These are phyloP conservation scores for Fusarium chaquense DNA, from an alignment of 2,329 filamentous ascomycete genomes.

Conservation along the genomic window DNA sequence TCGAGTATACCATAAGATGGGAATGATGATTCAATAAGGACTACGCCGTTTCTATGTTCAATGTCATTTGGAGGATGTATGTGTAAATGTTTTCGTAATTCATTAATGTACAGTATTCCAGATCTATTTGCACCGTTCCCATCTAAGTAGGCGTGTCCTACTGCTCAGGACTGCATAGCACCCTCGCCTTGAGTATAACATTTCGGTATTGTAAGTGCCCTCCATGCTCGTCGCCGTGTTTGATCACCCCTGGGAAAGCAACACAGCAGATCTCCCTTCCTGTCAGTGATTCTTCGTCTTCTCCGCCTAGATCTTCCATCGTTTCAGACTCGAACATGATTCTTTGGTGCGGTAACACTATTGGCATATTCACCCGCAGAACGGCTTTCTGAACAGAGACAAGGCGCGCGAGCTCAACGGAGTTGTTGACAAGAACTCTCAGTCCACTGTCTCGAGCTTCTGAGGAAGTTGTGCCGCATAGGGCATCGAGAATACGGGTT, in stretches of 20 bases:
- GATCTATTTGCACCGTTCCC: not conserved
- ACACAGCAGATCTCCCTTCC: conserved; percentile 70
- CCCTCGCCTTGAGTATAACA: conserved; percentile 74
- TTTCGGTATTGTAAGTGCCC: conserved; percentile 71
- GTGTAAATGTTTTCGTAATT: conserved; percentile 10
- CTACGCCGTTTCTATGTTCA: not conserved
- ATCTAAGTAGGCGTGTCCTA: not conserved
- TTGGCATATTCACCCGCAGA: conserved; percentile 68
- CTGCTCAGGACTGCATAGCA: conserved; percentile 66
- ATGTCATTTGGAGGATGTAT: not conserved
- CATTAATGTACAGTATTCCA: conserved; percentile 17
- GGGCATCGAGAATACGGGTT: conserved; percentile 62
- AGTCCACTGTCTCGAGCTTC: conserved; percentile 65
- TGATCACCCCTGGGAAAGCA: conserved; percentile 73
- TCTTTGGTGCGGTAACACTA: conserved; percentile 64
- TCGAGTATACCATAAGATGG: not conserved
- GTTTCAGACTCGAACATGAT: conserved; percentile 67
- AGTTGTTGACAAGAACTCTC: conserved; percentile 63
- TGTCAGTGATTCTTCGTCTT: conserved; percentile 67
- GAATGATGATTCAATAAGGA: not conserved
- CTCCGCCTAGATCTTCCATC: conserved; percentile 76
- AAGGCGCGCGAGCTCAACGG: conserved; percentile 68
- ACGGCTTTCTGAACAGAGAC: conserved; percentile 70
- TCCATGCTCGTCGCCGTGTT: conserved; percentile 74
- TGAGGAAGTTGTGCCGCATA: conserved; percentile 58